A percentile compares a stretch with the other conserved stretches of the same genome.
These are phyloP conservation scores for Hypoxylon sp. DNA, from an alignment of 2,329 filamentous ascomycete genomes.

Conservation along the genomic window DNA sequence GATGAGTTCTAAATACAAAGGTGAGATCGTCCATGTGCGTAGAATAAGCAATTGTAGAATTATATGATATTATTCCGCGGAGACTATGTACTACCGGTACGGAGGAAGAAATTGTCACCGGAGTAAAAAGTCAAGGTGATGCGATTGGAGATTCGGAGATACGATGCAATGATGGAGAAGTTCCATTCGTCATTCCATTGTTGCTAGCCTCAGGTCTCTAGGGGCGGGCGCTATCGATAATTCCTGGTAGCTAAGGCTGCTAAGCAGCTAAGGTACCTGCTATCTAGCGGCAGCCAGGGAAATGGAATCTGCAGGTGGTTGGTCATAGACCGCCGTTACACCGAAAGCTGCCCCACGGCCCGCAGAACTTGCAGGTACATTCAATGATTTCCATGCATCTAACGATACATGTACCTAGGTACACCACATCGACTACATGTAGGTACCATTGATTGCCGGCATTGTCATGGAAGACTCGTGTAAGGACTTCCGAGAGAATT, in stretches of 20 bases:
- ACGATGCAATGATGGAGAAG: conserved; percentile 40
- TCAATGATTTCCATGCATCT: conserved; percentile 4
- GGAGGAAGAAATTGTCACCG: not conserved
- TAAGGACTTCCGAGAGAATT: too few relatives aligned
- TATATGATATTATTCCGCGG: not conserved
- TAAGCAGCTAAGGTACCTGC: not conserved
- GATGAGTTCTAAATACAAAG: not conserved
- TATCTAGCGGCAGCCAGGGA: too few relatives aligned
- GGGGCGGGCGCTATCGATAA: conserved; percentile 31
- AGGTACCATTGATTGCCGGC: too few relatives aligned
- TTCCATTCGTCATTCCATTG: conserved; percentile 25
- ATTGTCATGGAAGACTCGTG: too few relatives aligned
- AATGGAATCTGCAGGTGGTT: conserved; percentile 13
- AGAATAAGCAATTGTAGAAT: not conserved
- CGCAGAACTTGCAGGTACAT: conserved; percentile 1
- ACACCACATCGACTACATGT: not conserved
- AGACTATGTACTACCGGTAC: not conserved
- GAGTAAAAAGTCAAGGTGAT: conserved; percentile 19
- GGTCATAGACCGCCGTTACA: conserved; percentile 22
- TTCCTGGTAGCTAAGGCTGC: not conserved
- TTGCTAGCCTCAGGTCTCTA: not conserved
- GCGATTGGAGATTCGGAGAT: conserved; percentile 38
- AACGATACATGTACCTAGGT: not conserved
- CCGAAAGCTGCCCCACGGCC: conserved; percentile 23
- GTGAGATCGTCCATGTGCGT: conserved; percentile 19